Evolutionary conservation across 148 eudicot genomes (phyloP), one percentile per base, ranked within the genome.

Genomic region (Rhododendron simsii): DNA sequence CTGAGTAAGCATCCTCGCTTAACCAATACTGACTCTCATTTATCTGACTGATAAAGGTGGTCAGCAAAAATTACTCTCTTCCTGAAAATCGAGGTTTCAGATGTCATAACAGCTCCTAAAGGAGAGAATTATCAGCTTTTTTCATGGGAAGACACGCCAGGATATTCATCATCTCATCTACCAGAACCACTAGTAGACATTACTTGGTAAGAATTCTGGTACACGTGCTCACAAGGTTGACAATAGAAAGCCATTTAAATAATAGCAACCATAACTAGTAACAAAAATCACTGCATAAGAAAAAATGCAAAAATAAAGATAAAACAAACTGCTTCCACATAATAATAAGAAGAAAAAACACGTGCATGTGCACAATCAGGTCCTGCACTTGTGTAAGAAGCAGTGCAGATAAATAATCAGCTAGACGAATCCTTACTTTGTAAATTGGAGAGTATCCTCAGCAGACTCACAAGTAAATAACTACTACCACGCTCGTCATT

Each of bases 371-470:
- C 18, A 35, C 85, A 82, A 86, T n/a, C 78, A 82, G 73, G 48
- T 10, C 81, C 33, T 30, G 44, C 26, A 10, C 7, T 51, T 37
- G 5, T 55, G 55, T 35, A 73, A 73, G 35, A n/a, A 75, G 73
- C 13, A n/a, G 28, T 41, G 18, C 67, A 83, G 13, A 69, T 75
- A 11, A 85, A 71, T 37, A 82, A 44, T 73, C 67, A 78, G 23
- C 35, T 20, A 57, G 81, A 84, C 44, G 67, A 59, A 45, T 47
- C 88, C 98, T 94, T 90, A 96, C 99, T 63, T 23, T 91, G 98
- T 88, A 91, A 71, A 89, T 92, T 94, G 87, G 96, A 88, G 63
- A 96, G 92, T 88, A 94, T 88, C 91, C 92, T 93, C 85, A 96
- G 91, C 84, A 96, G 89, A 88, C 90, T 91, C 33, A 90, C 81